Conservation (phyloP, 2,329 filamentous ascomycete genomes). For the Aureobasidium uvarum region DNA sequence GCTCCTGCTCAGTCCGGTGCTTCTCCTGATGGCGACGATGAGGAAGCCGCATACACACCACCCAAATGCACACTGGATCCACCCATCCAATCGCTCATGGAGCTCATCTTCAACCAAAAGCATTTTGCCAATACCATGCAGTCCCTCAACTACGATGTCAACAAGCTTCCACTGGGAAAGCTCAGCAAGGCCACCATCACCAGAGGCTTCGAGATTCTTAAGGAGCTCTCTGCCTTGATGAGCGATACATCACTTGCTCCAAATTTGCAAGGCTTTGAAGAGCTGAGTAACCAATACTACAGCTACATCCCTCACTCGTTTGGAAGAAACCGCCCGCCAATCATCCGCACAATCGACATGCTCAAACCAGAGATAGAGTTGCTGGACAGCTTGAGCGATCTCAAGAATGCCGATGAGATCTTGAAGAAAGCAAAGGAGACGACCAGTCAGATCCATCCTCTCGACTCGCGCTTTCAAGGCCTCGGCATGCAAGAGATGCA, state of each 20-base stretch:
- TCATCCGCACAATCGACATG: conserved; percentile 57
- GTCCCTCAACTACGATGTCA: conserved; percentile 66
- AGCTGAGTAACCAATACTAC: conserved; percentile 75
- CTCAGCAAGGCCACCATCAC: conserved; percentile 75
- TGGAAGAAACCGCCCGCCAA: conserved; percentile 68
- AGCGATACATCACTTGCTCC: conserved; percentile 53
- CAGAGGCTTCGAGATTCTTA: conserved; percentile 72
- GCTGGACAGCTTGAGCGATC: conserved; percentile 76
- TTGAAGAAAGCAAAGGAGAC: conserved; percentile 62
- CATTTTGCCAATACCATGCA: conserved; percentile 68
- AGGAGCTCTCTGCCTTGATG: conserved; percentile 69
- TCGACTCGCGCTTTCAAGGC: conserved; percentile 70
- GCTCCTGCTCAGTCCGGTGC: conserved; percentile 32
- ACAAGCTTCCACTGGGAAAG: conserved; percentile 81
- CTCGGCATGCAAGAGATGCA: conserved; percentile 76
- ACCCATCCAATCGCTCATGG: conserved; percentile 66
- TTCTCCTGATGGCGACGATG: conserved; percentile 29
- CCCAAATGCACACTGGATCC: conserved; percentile 57
- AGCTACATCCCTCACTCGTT: conserved; percentile 79
- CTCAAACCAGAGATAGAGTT: conserved; percentile 77
- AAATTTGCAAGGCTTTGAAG: conserved; percentile 53
- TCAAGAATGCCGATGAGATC: conserved; percentile 77
- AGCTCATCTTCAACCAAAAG: conserved; percentile 77
- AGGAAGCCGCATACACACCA: conserved; percentile 28
- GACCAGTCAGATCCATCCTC: conserved; percentile 55